phyloP scores from a whole-genome alignment of 306 rosid genomes.

The Rubus idaeus region DNA sequence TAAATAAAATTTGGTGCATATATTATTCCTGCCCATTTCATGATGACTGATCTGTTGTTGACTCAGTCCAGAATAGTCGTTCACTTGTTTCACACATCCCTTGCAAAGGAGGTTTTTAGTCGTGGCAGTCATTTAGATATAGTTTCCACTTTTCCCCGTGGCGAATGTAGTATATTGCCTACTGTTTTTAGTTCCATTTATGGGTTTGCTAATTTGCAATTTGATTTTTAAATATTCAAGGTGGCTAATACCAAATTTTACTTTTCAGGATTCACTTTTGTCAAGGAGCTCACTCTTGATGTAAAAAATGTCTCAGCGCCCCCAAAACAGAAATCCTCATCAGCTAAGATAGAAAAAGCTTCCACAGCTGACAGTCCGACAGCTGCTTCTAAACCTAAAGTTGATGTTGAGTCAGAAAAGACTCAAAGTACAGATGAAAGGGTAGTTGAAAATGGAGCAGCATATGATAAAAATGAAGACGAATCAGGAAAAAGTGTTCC shows the following conservation, averaged over 20 bases:
- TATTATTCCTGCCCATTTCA: conserved; percentile 4
- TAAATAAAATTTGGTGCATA: neutral
- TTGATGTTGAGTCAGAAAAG: conserved; percentile 54
- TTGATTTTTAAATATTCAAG: conserved; percentile 12
- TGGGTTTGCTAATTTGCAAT: neutral
- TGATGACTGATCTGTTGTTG: neutral
- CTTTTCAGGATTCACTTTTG: conserved; percentile 73
- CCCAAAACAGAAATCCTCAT: conserved; percentile 58
- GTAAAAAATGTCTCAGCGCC: conserved; percentile 73
- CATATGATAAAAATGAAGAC: conserved; percentile 55
- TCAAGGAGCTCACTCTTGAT: conserved; percentile 86
- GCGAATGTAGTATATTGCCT: neutral
- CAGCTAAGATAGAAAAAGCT: conserved; percentile 35
- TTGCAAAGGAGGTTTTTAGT: neutral
- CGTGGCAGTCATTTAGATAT: neutral
- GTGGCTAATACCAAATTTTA: conserved; percentile 26
- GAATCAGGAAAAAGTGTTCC: conserved; percentile 67
- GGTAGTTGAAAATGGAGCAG: conserved; percentile 71
- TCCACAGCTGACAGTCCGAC: conserved; percentile 47
- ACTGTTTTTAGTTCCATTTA: neutral
- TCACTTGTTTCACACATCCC: neutral
- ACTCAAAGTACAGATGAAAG: conserved; percentile 47
- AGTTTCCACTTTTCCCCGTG: neutral
- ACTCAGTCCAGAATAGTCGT: neutral
- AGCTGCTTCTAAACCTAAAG: conserved; percentile 47